Base-by-base conservation (phyloP, 768 basidiomycete genomes). In the Mycena galopus region DNA sequence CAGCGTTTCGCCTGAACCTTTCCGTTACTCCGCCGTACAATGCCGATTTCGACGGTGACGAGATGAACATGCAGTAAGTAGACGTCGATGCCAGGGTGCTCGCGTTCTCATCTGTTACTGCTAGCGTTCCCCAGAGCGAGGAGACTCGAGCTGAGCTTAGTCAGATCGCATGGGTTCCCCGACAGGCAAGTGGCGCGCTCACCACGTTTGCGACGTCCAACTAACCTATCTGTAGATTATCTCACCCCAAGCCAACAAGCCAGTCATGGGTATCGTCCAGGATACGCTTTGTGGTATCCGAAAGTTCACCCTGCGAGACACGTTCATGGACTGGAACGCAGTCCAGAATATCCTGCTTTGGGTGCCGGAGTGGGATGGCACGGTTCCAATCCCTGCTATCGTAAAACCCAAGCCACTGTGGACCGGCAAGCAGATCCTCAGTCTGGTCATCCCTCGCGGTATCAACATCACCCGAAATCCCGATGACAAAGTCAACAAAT, bases 11-110 rank as follows among this genome's bases (percentile, higher is more conserved):
- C 68, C 83, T 99, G 75, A 99, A 99, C 81, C 92, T 99, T 73
- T 99, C 98, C 67, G 98, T 99, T 66, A 98, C 96, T 14, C 96
- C 97, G 42, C 98, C 98, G 0, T 99, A 99, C 84, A 99, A 99
- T 78, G 98, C 98, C 80, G 98, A 99, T 84, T 99, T 99, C 84
- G 98, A 99, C 79, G 98, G 98, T 76, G 98, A 99, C 79, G 98
- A 99, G 82, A 99, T 99, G 98, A 99, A 99, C 85, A 95, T 99
- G 94, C 98, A 99, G 96, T 97, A 89, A 59, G 95, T 92, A 65
- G 35, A 1, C 30, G 60, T n/a, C 23, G 33, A 35, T 23, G 50
- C 35, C 16, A 19, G 3, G 16, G 60, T 29, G 30, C 53, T 50
- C n/a, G 39, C 23, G 19, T 25, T 55, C 69, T 56, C 57, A 75